Conservation (phyloP, 2,329 filamentous ascomycete species). For the Rasamsonia emersonii region DNA sequence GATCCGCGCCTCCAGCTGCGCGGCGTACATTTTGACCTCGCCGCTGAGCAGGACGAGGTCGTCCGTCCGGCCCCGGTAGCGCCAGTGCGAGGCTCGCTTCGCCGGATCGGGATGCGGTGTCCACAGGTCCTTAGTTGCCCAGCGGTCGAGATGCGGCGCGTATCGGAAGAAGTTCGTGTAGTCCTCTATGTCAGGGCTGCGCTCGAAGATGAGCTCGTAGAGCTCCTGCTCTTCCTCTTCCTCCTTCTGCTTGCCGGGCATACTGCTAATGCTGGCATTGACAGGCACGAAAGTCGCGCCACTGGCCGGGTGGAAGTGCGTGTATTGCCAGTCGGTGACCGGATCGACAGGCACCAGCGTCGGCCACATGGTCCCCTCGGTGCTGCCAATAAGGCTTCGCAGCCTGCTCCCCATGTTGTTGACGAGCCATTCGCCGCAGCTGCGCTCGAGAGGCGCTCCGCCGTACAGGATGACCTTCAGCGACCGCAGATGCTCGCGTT, state of each 20-base stretch:
- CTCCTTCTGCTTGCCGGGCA: background rate
- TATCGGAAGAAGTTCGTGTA: slow-evolving; percentile 16
- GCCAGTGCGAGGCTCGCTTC: slow-evolving; percentile 14
- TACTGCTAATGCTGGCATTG: background rate
- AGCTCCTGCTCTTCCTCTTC: slow-evolving; percentile 10
- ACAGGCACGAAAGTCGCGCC: slow-evolving; percentile 9
- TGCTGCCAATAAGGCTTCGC: slow-evolving; percentile 15
- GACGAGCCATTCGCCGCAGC: slow-evolving; percentile 17
- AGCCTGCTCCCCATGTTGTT: slow-evolving; percentile 8
- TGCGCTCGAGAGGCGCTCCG: slow-evolving; percentile 17
- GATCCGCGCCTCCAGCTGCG: slow-evolving; percentile 16
- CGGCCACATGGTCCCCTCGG: slow-evolving; percentile 14
- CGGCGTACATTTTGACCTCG: slow-evolving; percentile 16
- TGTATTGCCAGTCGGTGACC: slow-evolving; percentile 12
- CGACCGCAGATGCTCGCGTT: slow-evolving; percentile 10
- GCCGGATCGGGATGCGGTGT: slow-evolving; percentile 12
- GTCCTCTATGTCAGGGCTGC: slow-evolving; percentile 7
- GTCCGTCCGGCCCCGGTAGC: slow-evolving; percentile 16
- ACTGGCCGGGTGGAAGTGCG: slow-evolving; percentile 11
- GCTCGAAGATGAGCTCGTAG: slow-evolving; percentile 17
- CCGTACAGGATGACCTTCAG: slow-evolving; percentile 13
- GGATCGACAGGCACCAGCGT: slow-evolving; percentile 6
- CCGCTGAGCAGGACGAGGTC: slow-evolving; percentile 13
- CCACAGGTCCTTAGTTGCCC: slow-evolving; percentile 17
- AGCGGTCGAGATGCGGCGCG: slow-evolving; percentile 10